phyloP scores from a whole-genome alignment of 768 basidiomycete species.

The Lactarius psammicola region DNA sequence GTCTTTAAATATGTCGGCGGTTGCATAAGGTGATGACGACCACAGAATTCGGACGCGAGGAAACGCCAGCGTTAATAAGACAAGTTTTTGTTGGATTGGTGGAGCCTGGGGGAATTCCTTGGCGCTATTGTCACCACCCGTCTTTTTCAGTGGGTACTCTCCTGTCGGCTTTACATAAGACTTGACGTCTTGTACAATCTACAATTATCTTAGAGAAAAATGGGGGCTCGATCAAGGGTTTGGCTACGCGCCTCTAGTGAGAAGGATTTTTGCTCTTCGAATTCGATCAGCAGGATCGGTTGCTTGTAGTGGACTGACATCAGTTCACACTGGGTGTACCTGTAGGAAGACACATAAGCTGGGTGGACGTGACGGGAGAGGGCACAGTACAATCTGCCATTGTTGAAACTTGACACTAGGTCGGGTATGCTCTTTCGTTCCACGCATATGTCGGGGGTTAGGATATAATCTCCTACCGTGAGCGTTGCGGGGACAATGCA shows the following conservation, averaged over 20 bases:
- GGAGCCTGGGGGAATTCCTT: conserved; percentile 43
- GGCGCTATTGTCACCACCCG: conserved; percentile 32
- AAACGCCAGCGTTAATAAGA: conserved; percentile 84
- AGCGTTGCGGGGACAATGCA: conserved; percentile 88
- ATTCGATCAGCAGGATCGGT: conserved; percentile 91
- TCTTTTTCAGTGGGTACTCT: conserved; percentile 59
- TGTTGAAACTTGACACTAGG: conserved; percentile 89
- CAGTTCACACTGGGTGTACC: conserved; percentile 94
- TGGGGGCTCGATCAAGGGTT: neutral
- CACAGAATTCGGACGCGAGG: conserved; percentile 93
- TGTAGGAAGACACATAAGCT: conserved; percentile 34
- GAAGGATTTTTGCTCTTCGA: conserved; percentile 96
- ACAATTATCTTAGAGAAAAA: neutral
- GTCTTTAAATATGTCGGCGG: conserved; percentile 88
- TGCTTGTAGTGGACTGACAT: conserved; percentile 97
- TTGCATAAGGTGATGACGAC: conserved; percentile 94
- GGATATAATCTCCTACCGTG: conserved; percentile 93
- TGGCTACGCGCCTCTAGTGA: conserved; percentile 66
- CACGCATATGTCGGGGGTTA: conserved; percentile 93
- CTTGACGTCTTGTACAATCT: conserved; percentile 68
- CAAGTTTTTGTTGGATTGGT: conserved; percentile 87
- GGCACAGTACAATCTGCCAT: conserved; percentile 76
- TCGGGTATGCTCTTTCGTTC: conserved; percentile 95
- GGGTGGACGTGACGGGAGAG: neutral
- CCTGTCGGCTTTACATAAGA: conserved; percentile 58